phyloP scores from a whole-genome alignment of 352 stramenopile genomes.

The Pythium oligandrum region DNA sequence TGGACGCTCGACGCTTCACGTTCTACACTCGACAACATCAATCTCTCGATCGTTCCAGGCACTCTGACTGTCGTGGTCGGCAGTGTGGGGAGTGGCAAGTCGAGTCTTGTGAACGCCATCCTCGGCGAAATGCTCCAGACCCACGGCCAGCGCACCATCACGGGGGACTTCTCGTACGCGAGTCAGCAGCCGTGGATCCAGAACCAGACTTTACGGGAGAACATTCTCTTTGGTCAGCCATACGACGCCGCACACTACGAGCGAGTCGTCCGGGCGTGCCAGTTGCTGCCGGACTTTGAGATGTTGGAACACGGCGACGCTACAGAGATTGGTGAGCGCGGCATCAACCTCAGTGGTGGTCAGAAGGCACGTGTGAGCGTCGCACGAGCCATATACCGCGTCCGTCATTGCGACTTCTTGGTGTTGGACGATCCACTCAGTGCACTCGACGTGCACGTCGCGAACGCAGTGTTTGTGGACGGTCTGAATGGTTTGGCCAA shows the following conservation, averaged over 20 bases:
- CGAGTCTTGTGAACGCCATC: constrained; percentile 33
- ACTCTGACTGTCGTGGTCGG: constrained; percentile 45
- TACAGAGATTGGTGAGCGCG: constrained; percentile 59
- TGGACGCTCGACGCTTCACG: no score
- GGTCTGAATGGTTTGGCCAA: constrained; percentile 22
- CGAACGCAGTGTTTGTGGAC: constrained; percentile 31
- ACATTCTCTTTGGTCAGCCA: constrained; percentile 29
- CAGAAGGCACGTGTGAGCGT: constrained; percentile 34
- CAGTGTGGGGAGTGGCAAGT: constrained; percentile 36
- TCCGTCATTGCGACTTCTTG: constrained; percentile 27
- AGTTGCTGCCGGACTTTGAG: constrained; percentile 52
- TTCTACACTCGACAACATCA: constrained; percentile 20
- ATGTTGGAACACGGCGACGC: constrained; percentile 68
- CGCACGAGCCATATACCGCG: constrained; percentile 26
- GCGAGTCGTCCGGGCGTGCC: constrained; percentile 23
- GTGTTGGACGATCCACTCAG: constrained; percentile 42
- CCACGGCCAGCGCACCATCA: constrained; percentile 15
- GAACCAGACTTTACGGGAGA: constrained; percentile 27
- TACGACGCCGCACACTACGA: constrained; percentile 24
- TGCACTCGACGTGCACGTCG: constrained; percentile 36
- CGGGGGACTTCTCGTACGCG: constrained; percentile 24
- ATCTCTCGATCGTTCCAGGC: constrained; percentile 57
- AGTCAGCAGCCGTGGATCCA: constrained; percentile 37
- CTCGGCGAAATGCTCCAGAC: constrained; percentile 32
- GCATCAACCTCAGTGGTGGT: constrained; percentile 33